These are phyloP conservation scores for Jatropha curcas DNA, from an alignment of 345 rosid genomes.

Conservation along the genomic window DNA sequence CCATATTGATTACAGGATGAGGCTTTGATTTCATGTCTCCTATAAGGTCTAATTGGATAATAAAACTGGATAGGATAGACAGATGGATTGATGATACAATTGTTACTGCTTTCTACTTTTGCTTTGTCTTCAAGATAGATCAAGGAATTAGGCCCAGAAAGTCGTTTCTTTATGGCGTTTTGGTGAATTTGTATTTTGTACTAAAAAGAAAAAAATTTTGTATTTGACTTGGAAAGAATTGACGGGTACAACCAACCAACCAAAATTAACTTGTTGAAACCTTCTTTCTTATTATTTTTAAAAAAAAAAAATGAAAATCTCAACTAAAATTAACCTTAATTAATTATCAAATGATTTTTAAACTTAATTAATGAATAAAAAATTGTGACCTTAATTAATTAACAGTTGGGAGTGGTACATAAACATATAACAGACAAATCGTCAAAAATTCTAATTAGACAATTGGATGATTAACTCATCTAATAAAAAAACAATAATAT, in stretches of 20 bases:
- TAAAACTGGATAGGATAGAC: too few species aligned
- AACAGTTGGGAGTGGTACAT: too few species aligned
- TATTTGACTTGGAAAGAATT: constrained; percentile 37
- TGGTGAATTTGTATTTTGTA: background rate
- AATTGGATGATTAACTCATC: too few species aligned
- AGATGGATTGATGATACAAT: constrained; percentile 14
- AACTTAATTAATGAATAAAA: too few species aligned
- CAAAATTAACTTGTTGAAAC: too few species aligned
- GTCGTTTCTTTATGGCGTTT: background rate
- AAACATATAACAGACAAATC: too few species aligned
- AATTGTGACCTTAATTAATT: too few species aligned
- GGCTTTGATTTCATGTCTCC: constrained; percentile 29
- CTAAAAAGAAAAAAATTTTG: background rate
- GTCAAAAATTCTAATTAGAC: too few species aligned
- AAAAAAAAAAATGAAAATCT: too few species aligned
- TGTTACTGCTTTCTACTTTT: constrained; percentile 31
- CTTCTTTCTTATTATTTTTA: too few species aligned
- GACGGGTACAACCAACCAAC: constrained; percentile 40
- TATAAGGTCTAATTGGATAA: constrained; percentile 24
- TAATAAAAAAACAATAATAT: too few species aligned
- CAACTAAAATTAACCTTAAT: background rate
- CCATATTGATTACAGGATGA: constrained; percentile 13
- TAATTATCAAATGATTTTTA: too few species aligned
- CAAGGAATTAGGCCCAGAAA: constrained; percentile 12
- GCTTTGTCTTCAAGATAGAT: constrained; percentile 26